Evolutionary conservation across 345 rosid genomes (phyloP).

Genomic region (Gossypium stocksii): DNA sequence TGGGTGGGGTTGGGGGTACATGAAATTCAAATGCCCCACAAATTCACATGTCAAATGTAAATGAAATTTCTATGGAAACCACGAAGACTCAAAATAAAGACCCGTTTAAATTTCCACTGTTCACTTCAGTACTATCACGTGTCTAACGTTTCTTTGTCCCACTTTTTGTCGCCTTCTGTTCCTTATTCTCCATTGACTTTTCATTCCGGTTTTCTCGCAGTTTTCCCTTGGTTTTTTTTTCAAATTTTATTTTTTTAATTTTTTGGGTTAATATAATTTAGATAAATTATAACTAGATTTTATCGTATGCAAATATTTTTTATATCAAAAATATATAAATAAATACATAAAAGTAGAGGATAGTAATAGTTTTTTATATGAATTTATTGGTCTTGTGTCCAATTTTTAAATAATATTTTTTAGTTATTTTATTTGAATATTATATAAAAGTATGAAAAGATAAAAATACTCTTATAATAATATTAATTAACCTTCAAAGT

Average conservation of each 20-base stretch:
- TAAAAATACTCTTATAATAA: too few relatives aligned
- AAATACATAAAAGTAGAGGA: too few relatives aligned
- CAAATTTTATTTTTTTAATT: too few relatives aligned
- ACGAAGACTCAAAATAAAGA: too few relatives aligned
- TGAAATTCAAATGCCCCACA: background rate
- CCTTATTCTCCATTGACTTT: background rate
- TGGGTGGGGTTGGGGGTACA: background rate
- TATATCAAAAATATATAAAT: too few relatives aligned
- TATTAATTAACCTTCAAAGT: too few relatives aligned
- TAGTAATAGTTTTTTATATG: too few relatives aligned
- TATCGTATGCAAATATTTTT: too few relatives aligned
- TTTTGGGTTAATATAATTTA: too few relatives aligned
- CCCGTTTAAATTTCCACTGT: slow-evolving; percentile 10
- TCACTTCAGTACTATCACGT: slow-evolving; percentile 3
- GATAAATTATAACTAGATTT: too few relatives aligned
- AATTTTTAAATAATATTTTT: too few relatives aligned
- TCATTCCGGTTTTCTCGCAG: background rate
- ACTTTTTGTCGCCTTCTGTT: background rate
- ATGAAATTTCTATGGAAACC: background rate
- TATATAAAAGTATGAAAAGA: too few relatives aligned
- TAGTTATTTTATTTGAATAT: rapidly evolving
- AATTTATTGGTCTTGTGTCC: rapidly evolving
- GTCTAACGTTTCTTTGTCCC: slow-evolving; percentile 2
- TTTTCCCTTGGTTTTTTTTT: background rate
- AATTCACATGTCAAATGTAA: background rate